Conservation (phyloP, 2,329 filamentous ascomycete genomes). For the Neopestalotiopsis clavispora region DNA sequence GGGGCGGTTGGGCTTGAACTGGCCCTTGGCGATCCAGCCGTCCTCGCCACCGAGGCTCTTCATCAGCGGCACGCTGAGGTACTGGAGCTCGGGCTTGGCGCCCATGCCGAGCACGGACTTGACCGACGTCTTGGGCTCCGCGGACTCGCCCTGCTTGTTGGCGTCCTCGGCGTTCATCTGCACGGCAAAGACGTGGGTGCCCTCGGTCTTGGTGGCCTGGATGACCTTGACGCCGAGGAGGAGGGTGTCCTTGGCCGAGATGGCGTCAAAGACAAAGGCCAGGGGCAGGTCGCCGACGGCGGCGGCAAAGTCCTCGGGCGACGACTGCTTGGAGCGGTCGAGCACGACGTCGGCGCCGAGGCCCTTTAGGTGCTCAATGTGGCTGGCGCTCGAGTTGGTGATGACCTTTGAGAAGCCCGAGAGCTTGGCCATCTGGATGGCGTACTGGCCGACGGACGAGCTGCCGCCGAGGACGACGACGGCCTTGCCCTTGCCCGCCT, state of each 20-base stretch:
- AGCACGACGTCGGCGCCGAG: slow-evolving; percentile 35
- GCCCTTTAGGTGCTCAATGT: slow-evolving; percentile 26
- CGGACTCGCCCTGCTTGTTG: slow-evolving; percentile 21
- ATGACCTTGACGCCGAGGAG: slow-evolving; percentile 34
- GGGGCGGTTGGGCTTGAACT: slow-evolving; percentile 34
- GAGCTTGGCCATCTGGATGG: slow-evolving; percentile 38
- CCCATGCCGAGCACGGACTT: slow-evolving; percentile 26
- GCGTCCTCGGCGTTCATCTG: slow-evolving; percentile 21
- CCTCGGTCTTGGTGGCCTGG: slow-evolving; percentile 23
- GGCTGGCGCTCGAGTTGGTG: slow-evolving; percentile 34
- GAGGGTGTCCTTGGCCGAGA: slow-evolving; percentile 35
- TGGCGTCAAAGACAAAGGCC: slow-evolving; percentile 37
- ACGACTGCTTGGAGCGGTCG: slow-evolving; percentile 24
- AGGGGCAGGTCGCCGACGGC: slow-evolving; percentile 32
- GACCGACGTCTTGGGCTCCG: slow-evolving; percentile 7
- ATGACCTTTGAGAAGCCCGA: slow-evolving; percentile 39
- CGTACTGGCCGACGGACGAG: slow-evolving; percentile 40
- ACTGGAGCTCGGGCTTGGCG: slow-evolving; percentile 29
- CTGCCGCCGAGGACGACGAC: slow-evolving; percentile 39
- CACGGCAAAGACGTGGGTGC: slow-evolving; percentile 26
- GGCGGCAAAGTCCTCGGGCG: slow-evolving; percentile 28
- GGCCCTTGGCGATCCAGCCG: slow-evolving; percentile 35
- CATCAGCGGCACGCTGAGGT: slow-evolving; percentile 35
- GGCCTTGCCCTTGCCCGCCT: slow-evolving; percentile 27
- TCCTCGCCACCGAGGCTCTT: slow-evolving; percentile 33